Base-by-base conservation (phyloP, 306 rosid species). In the Astragalus glycyphyllos region DNA sequence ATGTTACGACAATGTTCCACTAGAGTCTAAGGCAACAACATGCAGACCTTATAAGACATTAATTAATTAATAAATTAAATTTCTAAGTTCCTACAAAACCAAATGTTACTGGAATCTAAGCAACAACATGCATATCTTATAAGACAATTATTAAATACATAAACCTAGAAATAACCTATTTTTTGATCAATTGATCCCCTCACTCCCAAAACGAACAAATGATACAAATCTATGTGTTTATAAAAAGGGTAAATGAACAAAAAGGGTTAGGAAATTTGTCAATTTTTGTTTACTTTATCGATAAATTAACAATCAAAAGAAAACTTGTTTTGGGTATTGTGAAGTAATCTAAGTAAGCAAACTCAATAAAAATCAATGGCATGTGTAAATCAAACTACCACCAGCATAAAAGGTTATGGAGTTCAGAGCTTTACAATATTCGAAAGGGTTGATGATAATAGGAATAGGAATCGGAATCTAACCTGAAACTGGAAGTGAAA, bases 71-170 rank as follows among this genome's bases (percentile, higher is more conserved):
- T n/a, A n/a, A n/a, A n/a, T n/a, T 26, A 26, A 26, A 92, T 92
- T 69, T 41, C 72, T 63, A 51, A 53, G 42, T 55, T 45, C 73
- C 85, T 80, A 69, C 73, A 58, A 55, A 65, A 49, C 56, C 35
- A 70, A 50, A 50, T 17, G n/a, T 59, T 11, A 61, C 4, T 7
- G 8, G 7, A 68, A 0, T 13, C 23, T 23, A 11, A 46, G 51
- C 10, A 41, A 8, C 23, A 55, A 2, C 65, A 56, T 55, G 65
- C 56, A 11, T 5, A 14, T 57, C 23, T 41, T 15, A 42, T 4
- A 55, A 44, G 56, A 68, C 12, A 51, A 26, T 26, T 26, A 26
- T 26, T 17, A 1, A 55, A 54, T 11, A 9, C 11, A 49, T 48
- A 15, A 66, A 7, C 53, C 74, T n/a, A 37, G 11, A 13, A 72